Evolutionary conservation across 805 yeast species (phyloP).

Genomic region (Teunomyces tritomae): DNA sequence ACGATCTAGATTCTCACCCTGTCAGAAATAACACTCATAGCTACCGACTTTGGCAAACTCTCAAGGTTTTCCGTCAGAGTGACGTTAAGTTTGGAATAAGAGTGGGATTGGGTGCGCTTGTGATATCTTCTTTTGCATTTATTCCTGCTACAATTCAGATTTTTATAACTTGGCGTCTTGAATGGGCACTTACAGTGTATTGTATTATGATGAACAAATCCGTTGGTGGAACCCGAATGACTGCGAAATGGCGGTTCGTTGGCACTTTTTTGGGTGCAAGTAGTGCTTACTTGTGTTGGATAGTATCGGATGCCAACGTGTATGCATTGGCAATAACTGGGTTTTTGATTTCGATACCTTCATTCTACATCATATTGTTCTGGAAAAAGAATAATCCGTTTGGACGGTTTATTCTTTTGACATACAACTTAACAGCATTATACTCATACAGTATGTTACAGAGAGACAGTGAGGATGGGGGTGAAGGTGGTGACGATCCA

Average conservation of each 20-base stretch:
- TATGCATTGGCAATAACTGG: constrained; percentile 50
- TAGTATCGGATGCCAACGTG: constrained; percentile 52
- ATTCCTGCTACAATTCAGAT: constrained; percentile 49
- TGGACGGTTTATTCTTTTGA: constrained; percentile 67
- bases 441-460: constrained; percentile 69
- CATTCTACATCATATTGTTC: constrained; percentile 56
- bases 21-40: constrained; percentile 4
- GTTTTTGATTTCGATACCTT: constrained; percentile 45
- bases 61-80: constrained; percentile 53
- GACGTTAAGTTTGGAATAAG: constrained; percentile 78
- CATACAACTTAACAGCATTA: constrained; percentile 75
- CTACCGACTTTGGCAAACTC: constrained; percentile 44
- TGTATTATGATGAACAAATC: constrained; percentile 84
- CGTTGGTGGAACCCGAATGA: constrained; percentile 79
- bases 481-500: constrained; percentile 71
- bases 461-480: constrained; percentile 54
- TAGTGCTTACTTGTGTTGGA: constrained; percentile 61
- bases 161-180: constrained; percentile 71
- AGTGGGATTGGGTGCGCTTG: constrained; percentile 74
- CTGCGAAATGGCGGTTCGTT: constrained; percentile 66
- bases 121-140: constrained; percentile 66
- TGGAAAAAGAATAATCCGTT: constrained; percentile 66
- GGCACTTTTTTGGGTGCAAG: constrained; percentile 76
- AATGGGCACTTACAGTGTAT: constrained; percentile 82
- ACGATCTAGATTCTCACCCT: constrained; percentile 17